phyloP scores from a whole-genome alignment of 2,329 filamentous ascomycete species.

The Thelonectria olida region DNA sequence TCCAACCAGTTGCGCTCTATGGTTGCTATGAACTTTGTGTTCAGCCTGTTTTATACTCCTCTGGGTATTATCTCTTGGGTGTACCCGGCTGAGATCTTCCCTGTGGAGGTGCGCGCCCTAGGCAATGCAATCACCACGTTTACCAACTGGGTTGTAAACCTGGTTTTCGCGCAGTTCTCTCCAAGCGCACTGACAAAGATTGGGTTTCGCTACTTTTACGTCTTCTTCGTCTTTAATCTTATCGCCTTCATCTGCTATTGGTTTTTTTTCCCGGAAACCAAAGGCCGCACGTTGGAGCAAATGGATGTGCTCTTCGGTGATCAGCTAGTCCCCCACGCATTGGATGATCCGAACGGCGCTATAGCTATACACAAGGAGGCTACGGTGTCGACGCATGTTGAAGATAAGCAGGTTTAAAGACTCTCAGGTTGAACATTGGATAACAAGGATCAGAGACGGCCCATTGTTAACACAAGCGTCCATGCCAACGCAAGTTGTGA shows the following conservation, averaged over 20 bases:
- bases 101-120: constrained; percentile 43
- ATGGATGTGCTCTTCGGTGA: constrained; percentile 26
- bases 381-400: constrained; percentile 1
- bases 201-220: constrained; percentile 56
- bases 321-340: constrained; percentile 24
- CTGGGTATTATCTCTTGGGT: constrained; percentile 56
- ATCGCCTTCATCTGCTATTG: constrained; percentile 34
- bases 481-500: too few relatives aligned
- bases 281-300: constrained; percentile 21
- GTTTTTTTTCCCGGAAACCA: constrained; percentile 25
- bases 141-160: constrained; percentile 44
- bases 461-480: not conserved
- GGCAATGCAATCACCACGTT: constrained; percentile 43
- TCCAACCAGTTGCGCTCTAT: constrained; percentile 40
- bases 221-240: constrained; percentile 40
- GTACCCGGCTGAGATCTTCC: constrained; percentile 52
- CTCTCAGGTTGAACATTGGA: not conserved
- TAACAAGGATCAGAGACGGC: not conserved
- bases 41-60: constrained; percentile 41
- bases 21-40: constrained; percentile 48
- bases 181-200: constrained; percentile 53
- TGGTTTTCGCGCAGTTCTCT: constrained; percentile 60
- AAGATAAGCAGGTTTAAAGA: constrained; percentile 9
- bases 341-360: constrained; percentile 20
- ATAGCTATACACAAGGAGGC: constrained; percentile 24